These are phyloP conservation scores for Pyrus betulifolia DNA, from an alignment of 306 rosid species.

Conservation along the genomic window DNA sequence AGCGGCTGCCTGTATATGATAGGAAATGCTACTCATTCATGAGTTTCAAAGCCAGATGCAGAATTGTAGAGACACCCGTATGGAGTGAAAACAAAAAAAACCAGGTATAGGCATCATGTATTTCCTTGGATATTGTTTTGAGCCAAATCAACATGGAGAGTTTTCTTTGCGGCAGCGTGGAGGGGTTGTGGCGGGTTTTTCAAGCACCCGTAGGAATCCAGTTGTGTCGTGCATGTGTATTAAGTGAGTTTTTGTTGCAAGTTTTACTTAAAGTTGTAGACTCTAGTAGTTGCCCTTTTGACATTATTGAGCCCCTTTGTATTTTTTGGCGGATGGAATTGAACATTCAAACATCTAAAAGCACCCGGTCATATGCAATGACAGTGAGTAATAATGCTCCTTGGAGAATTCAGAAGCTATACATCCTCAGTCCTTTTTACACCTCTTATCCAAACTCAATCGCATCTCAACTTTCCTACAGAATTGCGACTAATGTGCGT, in stretches of 20 bases:
- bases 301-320: background rate
- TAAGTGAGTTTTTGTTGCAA: background rate
- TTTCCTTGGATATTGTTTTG: background rate
- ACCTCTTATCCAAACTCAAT: background rate
- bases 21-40: background rate
- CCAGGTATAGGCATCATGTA: slow-evolving; percentile 15
- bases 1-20: slow-evolving; percentile 13
- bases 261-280: background rate
- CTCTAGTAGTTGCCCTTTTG: background rate
- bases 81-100: background rate
- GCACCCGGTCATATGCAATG: background rate
- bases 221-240: background rate
- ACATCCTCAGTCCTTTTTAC: background rate
- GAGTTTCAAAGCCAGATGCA: slow-evolving; percentile 4
- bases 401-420: background rate
- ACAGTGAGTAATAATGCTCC: background rate
- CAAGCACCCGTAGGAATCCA: background rate
- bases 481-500: too few species aligned
- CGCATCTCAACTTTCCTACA: too few species aligned
- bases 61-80: slow-evolving; percentile 5
- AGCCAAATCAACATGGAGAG: background rate
- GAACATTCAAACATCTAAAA: background rate
- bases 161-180: slow-evolving; percentile 4
- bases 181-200: background rate
- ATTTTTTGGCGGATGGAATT: background rate